These are phyloP conservation scores for Candolleomyces efflorescens DNA, from an alignment of 768 basidiomycete genomes.

Conservation along the genomic window DNA sequence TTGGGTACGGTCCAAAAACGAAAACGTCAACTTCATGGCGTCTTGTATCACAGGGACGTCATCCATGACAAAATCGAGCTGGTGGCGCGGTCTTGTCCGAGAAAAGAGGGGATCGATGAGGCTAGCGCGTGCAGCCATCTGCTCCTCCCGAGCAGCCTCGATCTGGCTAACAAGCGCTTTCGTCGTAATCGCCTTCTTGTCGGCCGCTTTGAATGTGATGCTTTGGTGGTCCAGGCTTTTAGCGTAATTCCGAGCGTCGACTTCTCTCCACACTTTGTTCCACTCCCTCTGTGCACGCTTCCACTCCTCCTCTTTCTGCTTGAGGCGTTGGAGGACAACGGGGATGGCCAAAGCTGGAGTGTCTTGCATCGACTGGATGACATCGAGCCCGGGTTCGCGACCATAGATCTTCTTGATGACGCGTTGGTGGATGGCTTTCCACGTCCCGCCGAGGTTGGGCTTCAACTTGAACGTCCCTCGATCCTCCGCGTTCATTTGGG, in stretches of 20 bases:
- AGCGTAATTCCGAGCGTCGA: slow-evolving; percentile 89
- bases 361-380: slow-evolving; percentile 89
- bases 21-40: slow-evolving; percentile 81
- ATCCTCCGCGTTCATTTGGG: slow-evolving; percentile 74
- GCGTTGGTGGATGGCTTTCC: slow-evolving; percentile 88
- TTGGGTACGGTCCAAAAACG: slow-evolving; percentile 86
- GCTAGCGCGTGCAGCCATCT: slow-evolving; percentile 69
- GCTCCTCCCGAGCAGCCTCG: slow-evolving; percentile 79
- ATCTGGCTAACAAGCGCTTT: slow-evolving; percentile 82
- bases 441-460: slow-evolving; percentile 80
- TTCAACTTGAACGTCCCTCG: slow-evolving; percentile 80
- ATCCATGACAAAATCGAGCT: slow-evolving; percentile 74
- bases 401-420: slow-evolving; percentile 98
- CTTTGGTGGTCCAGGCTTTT: slow-evolving; percentile 94
- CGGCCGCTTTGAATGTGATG: slow-evolving; percentile 82
- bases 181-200: slow-evolving; percentile 78
- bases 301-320: slow-evolving; percentile 99
- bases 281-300: slow-evolving; percentile 95
- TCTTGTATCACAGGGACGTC: slow-evolving; percentile 82
- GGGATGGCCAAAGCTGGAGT: slow-evolving; percentile 84
- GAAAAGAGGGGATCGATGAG: slow-evolving; percentile 52
- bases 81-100: slow-evolving; percentile 65
- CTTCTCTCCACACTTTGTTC: slow-evolving; percentile 99
- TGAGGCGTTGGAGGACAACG: slow-evolving; percentile 81
- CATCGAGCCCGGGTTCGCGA: slow-evolving; percentile 74